These are phyloP conservation scores for Verticillium isaacii DNA, from an alignment of 2,329 filamentous ascomycete genomes.

Conservation along the genomic window DNA sequence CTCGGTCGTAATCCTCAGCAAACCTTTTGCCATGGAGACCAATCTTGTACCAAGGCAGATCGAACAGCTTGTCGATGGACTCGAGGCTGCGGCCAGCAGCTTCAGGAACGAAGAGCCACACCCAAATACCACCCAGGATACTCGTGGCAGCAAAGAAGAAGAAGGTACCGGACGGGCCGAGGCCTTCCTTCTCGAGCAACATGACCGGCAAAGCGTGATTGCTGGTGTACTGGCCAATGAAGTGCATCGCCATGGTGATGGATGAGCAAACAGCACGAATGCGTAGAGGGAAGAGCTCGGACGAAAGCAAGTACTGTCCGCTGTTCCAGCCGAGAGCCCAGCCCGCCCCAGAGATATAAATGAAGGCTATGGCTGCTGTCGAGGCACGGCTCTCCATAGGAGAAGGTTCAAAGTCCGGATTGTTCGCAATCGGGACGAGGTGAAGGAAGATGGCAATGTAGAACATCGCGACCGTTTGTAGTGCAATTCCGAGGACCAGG, in stretches of 20 bases:
- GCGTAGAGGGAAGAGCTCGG: conserved; percentile 62
- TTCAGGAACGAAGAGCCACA: conserved; percentile 62
- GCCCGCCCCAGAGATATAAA: conserved; percentile 63
- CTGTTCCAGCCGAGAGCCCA: conserved; percentile 72
- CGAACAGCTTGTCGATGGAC: conserved; percentile 61
- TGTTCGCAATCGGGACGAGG: conserved; percentile 44
- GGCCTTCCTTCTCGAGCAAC: conserved; percentile 43
- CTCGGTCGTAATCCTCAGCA: conserved; percentile 20
- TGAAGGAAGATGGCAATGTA: conserved; percentile 60
- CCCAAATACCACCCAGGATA: conserved; percentile 51
- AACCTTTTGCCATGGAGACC: conserved; percentile 41
- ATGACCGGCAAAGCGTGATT: conserved; percentile 60
- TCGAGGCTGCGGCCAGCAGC: conserved; percentile 53
- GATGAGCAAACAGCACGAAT: conserved; percentile 58
- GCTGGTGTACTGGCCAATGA: conserved; percentile 65
- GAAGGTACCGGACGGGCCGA: conserved; percentile 54
- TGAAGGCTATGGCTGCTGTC: conserved; percentile 66
- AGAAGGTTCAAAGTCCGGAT: conserved; percentile 38
- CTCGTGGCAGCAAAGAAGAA: conserved; percentile 51
- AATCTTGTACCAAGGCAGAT: conserved; percentile 63
- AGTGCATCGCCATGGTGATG: conserved; percentile 63
- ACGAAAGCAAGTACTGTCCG: conserved; percentile 62
- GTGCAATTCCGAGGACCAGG: conserved; percentile 53
- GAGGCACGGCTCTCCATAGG: conserved; percentile 52
- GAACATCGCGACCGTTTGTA: conserved; percentile 57